A percentile compares a stretch with the other conserved stretches of the same genome.
phyloP scores from a whole-genome alignment of 805 yeast genomes.

The Kuraishia molischiana region DNA sequence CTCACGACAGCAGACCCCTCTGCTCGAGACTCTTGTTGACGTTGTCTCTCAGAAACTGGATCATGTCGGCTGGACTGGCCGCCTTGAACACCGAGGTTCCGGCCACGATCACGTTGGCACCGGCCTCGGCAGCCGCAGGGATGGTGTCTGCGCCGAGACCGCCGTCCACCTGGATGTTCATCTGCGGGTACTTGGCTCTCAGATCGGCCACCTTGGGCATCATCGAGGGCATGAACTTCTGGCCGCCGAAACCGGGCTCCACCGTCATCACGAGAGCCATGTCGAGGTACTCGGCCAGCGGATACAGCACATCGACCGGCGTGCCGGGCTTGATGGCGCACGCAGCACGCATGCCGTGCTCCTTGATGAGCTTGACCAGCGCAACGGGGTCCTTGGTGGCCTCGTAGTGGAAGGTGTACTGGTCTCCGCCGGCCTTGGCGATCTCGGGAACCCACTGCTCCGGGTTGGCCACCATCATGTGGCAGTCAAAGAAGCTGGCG shows the following conservation, averaged over 20 bases:
- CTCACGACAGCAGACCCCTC: conserved; percentile 37
- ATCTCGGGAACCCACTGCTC: conserved; percentile 90
- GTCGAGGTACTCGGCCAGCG: conserved; percentile 68
- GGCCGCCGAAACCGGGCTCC: conserved; percentile 99
- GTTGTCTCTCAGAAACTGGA: conserved; percentile 51
- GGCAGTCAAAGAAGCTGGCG: conserved; percentile 72
- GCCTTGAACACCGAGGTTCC: conserved; percentile 93
- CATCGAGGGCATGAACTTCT: conserved; percentile 90
- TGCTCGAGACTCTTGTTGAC: conserved; percentile 41
- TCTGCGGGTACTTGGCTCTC: conserved; percentile 62
- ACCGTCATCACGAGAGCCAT: conserved; percentile 98
- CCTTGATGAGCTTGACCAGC: conserved; percentile 66
- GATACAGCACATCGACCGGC: conserved; percentile 71
- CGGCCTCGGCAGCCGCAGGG: conserved; percentile 86
- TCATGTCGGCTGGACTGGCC: conserved; percentile 66
- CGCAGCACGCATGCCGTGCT: conserved; percentile 83
- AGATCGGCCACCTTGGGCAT: conserved; percentile 87
- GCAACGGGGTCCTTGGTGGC: conserved; percentile 72
- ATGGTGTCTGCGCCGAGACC: conserved; percentile 86
- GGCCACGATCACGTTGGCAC: conserved; percentile 97
- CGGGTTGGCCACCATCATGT: conserved; percentile 94
- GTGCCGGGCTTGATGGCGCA: conserved; percentile 94
- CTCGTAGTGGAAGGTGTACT: conserved; percentile 93
- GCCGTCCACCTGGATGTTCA: conserved; percentile 94
- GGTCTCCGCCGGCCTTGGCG: conserved; percentile 92